Evolutionary conservation across 2,329 filamentous ascomycete species (phyloP), one percentile per base, ranked within the genome.

Genomic region (Paraconiothyrium brasiliense): DNA sequence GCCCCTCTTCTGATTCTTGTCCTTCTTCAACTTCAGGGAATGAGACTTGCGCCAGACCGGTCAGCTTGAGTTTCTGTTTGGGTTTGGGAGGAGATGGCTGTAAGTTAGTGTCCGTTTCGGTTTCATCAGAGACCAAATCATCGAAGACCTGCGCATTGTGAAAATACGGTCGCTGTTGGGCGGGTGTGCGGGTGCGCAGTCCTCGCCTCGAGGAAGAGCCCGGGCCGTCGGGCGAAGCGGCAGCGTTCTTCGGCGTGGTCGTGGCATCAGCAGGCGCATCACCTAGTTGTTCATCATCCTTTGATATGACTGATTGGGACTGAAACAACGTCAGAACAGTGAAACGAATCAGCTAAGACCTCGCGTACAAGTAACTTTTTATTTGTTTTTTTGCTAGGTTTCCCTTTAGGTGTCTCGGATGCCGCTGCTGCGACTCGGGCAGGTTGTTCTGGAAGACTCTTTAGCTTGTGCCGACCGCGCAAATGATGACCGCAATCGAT

Each of bases 81-180:
- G 39, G 20, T 37, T 60, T 63, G 14, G 41, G 54, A 22, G 56
- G 56, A 3, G 59, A 57, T n/a, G 34, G 41, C 16, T 65, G 55
- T 5, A 10, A 37, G 30, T 47, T 57, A 22, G 35, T 35, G 13
- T 51, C 57, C 16, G 57, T 27, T 22, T 48, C 52, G 41, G 37
- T 41, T 37, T 55, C 62, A 27, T 57, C 62, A n/a, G 62, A 59
- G 5, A 60, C 52, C 20, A 58, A 60, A 8, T 71, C 71, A 16
- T 77, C 73, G 43, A 75, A 76, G 3, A 75, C 55, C 50, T 76
- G 71, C 16, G 72, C 73, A 63, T 76, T 67, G 32, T 75, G 72
- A 46, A 68, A 73, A 62, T 78, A 78, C 10, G 76, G 76, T 27
- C 74, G 67, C 57, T 76, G 71, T 54, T 78, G 76, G 20, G 76